phyloP scores from a whole-genome alignment of 2,329 filamentous ascomycete species.

The Sporothrix phasma region DNA sequence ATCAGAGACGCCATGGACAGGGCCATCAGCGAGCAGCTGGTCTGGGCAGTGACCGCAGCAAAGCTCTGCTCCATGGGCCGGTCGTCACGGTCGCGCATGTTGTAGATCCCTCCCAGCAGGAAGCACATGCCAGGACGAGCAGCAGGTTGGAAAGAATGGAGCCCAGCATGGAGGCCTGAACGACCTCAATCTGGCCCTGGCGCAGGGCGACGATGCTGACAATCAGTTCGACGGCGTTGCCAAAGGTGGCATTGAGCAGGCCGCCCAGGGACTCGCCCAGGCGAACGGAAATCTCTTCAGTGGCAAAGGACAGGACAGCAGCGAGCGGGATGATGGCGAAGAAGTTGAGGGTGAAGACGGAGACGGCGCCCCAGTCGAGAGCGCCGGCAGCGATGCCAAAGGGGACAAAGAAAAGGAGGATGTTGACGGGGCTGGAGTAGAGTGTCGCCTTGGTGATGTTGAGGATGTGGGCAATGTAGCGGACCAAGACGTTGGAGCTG shows the following conservation, averaged over 20 bases:
- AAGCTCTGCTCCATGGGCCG: conserved; percentile 58
- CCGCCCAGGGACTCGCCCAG: conserved; percentile 66
- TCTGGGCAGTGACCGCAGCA: conserved; percentile 67
- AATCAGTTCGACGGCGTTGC: conserved; percentile 72
- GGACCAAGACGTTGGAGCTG: conserved; percentile 36
- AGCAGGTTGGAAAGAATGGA: conserved; percentile 86
- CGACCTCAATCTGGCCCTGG: conserved; percentile 76
- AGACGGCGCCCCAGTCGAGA: conserved; percentile 52
- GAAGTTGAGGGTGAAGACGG: conserved; percentile 69
- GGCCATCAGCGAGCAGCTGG: conserved; percentile 64
- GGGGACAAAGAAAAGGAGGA: conserved; percentile 63
- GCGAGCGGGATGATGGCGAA: conserved; percentile 82
- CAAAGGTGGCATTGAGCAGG: conserved; percentile 66
- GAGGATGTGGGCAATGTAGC: conserved; percentile 39
- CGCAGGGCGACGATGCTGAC: conserved; percentile 82
- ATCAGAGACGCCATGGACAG: conserved; percentile 68
- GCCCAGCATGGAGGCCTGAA: conserved; percentile 85
- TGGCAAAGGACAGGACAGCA: conserved; percentile 76
- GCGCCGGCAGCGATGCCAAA: conserved; percentile 59
- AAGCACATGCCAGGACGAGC: conserved; percentile 83
- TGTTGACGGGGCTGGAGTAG: conserved; percentile 55
- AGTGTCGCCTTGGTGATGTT: conserved; percentile 49
- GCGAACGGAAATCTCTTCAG: conserved; percentile 64
- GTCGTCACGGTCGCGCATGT: conserved; percentile 47
- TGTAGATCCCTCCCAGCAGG: conserved; percentile 60